Percentiles rank a stretch among this genome's conserved stretches.
Conservation (phyloP, 225 moss, liverwort and hornwort species). For the Bryoerythrophyllum caledonicum region DNA sequence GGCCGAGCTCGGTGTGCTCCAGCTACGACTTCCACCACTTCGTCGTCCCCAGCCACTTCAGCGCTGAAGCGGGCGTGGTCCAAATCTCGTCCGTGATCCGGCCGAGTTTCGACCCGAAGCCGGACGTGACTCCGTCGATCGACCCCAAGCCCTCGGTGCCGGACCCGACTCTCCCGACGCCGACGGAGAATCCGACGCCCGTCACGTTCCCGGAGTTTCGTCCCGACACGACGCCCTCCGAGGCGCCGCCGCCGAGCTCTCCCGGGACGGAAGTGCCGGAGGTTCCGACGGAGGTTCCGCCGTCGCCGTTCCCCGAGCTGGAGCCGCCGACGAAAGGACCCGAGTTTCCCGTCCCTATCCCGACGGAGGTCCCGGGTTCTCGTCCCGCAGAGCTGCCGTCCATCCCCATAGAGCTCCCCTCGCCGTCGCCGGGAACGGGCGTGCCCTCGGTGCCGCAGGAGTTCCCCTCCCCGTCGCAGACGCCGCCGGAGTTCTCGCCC, state of each 20-base stretch:
- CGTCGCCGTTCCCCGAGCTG: conserved; percentile 42
- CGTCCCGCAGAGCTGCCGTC: conserved; percentile 37
- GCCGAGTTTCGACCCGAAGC: conserved; percentile 47
- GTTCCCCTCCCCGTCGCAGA: conserved; percentile 43
- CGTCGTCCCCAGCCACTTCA: conserved; percentile 23
- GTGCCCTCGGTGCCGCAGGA: conserved; percentile 32
- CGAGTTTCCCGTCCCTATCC: conserved; percentile 33
- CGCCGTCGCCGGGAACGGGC: conserved; percentile 35
- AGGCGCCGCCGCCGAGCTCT: conserved; percentile 37
- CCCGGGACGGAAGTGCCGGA: conserved; percentile 44
- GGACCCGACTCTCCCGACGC: conserved; percentile 44
- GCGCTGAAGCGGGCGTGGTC: conserved; percentile 20
- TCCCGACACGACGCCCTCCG: conserved; percentile 33
- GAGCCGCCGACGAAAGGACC: conserved; percentile 49
- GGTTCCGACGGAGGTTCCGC: conserved; percentile 45
- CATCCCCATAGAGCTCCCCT: conserved; percentile 47
- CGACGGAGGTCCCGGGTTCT: conserved; percentile 32
- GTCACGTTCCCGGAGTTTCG: conserved; percentile 58
- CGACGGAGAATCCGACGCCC: conserved; percentile 39
- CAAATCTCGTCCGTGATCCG: conserved; percentile 42
- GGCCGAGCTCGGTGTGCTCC: conserved; percentile 32
- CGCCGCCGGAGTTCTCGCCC: conserved; percentile 46
- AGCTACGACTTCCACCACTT: conserved; percentile 45
- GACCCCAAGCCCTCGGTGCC: conserved; percentile 49
- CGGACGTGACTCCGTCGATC: conserved; percentile 49